These are phyloP conservation scores for Lichenothelia convexa DNA, from an alignment of 495 filamentous ascomycete species.

Conservation along the genomic window DNA sequence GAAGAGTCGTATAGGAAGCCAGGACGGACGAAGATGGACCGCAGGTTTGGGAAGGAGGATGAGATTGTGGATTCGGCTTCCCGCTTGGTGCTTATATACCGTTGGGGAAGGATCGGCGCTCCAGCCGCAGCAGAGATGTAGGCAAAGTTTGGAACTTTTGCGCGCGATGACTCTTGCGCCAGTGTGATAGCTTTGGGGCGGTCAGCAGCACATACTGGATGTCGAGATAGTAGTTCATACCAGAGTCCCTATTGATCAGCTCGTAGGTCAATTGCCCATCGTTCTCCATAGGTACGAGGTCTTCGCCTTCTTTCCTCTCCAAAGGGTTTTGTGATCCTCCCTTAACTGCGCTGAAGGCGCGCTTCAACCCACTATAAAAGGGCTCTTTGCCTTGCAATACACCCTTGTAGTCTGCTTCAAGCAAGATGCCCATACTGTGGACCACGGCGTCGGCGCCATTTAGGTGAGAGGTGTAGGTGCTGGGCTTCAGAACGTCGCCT, in stretches of 20 bases:
- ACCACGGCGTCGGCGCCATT: constrained; percentile 64
- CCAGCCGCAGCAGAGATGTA: constrained; percentile 81
- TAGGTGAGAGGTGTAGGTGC: constrained; percentile 55
- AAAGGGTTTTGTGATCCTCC: constrained; percentile 50
- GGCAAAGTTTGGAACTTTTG: constrained; percentile 50
- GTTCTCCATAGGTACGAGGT: constrained; percentile 41
- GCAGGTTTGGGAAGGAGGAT: constrained; percentile 49
- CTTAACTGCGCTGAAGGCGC: constrained; percentile 55
- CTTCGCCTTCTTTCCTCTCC: constrained; percentile 24
- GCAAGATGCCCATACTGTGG: constrained; percentile 86
- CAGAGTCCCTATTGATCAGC: constrained; percentile 87
- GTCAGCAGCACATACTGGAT: neutral
- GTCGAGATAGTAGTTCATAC: too few relatives aligned
- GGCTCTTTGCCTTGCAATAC: constrained; percentile 68
- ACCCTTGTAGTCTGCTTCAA: constrained; percentile 95
- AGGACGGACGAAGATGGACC: constrained; percentile 67
- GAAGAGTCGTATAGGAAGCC: constrained; percentile 76
- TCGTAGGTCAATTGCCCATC: constrained; percentile 82
- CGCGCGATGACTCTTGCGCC: constrained; percentile 55
- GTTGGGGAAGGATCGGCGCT: constrained; percentile 57
- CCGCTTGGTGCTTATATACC: constrained; percentile 84
- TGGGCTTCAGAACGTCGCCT: constrained; percentile 68
- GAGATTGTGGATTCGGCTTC: constrained; percentile 72
- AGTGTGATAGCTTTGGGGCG: constrained; percentile 53
- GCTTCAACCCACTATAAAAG: constrained; percentile 49